These are phyloP conservation scores for Apiotrichum siamense DNA, from an alignment of 1,284 basidiomycete genomes.

Conservation along the genomic window DNA sequence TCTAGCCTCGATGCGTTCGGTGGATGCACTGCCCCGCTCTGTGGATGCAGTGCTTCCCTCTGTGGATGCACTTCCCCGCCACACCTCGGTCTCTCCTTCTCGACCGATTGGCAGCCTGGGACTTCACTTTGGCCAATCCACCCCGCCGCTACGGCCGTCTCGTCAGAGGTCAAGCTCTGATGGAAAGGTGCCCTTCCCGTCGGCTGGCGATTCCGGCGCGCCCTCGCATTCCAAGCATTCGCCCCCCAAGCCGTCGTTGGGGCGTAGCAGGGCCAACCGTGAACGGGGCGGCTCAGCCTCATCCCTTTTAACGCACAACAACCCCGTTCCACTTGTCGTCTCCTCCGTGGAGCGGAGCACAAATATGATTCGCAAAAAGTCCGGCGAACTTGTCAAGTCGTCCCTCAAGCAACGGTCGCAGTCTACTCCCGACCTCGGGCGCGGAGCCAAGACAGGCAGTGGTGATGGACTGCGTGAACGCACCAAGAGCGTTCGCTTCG, in stretches of 20 bases:
- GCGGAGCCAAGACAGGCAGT: slow-evolving; percentile 19
- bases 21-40: slow-evolving; percentile 1
- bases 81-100: neutral
- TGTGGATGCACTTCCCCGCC: neutral
- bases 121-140: neutral
- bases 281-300: neutral
- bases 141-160: neutral
- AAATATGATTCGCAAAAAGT: slow-evolving; percentile 47
- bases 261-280: neutral
- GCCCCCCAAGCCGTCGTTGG: slow-evolving; percentile 4
- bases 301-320: neutral
- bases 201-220: neutral
- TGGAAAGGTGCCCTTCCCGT: neutral
- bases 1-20: slow-evolving; percentile 10
- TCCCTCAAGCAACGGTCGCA: slow-evolving; percentile 45
- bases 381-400: slow-evolving; percentile 48
- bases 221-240: slow-evolving; percentile 1
- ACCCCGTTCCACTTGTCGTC: neutral
- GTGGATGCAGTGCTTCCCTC: too few species aligned
- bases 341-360: too few species aligned
- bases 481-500: slow-evolving; percentile 45
- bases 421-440: slow-evolving; percentile 45
- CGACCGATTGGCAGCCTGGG: neutral
- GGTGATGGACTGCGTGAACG: slow-evolving; percentile 31
- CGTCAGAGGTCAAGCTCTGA: neutral